Base-by-base conservation (phyloP, 2,329 filamentous ascomycete species). In the Colletotrichum agaves region DNA sequence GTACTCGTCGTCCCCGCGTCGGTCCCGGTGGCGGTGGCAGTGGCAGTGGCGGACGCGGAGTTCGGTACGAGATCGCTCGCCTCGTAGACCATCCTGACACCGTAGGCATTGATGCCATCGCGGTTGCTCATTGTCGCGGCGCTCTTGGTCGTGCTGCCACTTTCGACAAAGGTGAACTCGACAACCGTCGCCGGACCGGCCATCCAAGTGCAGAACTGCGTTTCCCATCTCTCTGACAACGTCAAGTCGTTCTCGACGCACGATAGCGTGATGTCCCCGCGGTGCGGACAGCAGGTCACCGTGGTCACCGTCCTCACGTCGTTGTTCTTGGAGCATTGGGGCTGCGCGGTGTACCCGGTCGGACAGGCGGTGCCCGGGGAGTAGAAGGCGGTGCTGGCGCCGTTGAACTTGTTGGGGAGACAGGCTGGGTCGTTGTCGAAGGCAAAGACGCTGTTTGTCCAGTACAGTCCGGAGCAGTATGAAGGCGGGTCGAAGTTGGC, bases 31-130 rank as follows among this genome's bases (percentile, higher is more conserved):
- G 33, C 58, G 4, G 41, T 47, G n/a, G 33, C 58, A 3, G 63
- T 56, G 3, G 37, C 27, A 4, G 21, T 35, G 21, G 37, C 61
- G 19, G 41, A 53, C 2, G 63, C 61, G 2, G 46, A 33, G 31
- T 63, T 46, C 2, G 63, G 12, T 3, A 60, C 19, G 12, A 73
- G 12, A 23, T 75, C 73, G 8, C 64, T 72, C 13, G 67, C 58
- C 49, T 74, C 70, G 43, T 73, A 71, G 19, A 75, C 72, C 73
- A 75, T 75, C 27, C 73, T 67, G 8, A 75, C 66, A 11, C 73
- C 73, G 17, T 63, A 74, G 2, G 72, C 74, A 31, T 74, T 71
- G 11, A 74, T 59, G 1, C 73, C 72, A 7, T 62, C 70, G 0
- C 70, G 65, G 21, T 49, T 52, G 33, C 10, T 55, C 44, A 74